These are phyloP conservation scores for Penicillium sp. DNA, from an alignment of 2,329 filamentous ascomycete genomes.

Conservation along the genomic window DNA sequence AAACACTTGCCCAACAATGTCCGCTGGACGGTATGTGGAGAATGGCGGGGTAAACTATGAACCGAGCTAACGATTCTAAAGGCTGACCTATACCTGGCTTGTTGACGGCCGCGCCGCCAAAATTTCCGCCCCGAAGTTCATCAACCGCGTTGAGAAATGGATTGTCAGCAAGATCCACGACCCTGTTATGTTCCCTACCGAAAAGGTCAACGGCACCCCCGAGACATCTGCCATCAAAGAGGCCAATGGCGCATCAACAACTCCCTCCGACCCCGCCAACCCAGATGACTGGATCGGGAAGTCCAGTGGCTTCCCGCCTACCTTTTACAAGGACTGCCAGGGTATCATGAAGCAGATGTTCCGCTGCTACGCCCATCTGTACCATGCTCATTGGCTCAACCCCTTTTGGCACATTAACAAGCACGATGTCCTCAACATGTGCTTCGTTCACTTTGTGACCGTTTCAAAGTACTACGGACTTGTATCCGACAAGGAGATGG, in stretches of 20 bases:
- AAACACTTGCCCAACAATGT: slow-evolving; percentile 84
- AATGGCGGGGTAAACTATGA: slow-evolving; percentile 15
- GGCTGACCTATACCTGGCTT: slow-evolving; percentile 95
- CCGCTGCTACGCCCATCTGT: slow-evolving; percentile 94
- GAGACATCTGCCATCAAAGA: slow-evolving; percentile 57
- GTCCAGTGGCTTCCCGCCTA: slow-evolving; percentile 85
- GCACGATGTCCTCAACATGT: slow-evolving; percentile 74
- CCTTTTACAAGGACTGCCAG: slow-evolving; percentile 87
- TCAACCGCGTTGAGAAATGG: slow-evolving; percentile 95
- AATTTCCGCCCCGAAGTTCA: slow-evolving; percentile 89
- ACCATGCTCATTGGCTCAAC: slow-evolving; percentile 90
- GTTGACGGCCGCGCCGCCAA: slow-evolving; percentile 87
- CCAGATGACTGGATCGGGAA: slow-evolving; percentile 82
- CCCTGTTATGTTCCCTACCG: slow-evolving; percentile 83
- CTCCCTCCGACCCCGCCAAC: slow-evolving; percentile 39
- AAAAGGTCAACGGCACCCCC: slow-evolving; percentile 64
- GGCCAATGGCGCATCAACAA: slow-evolving; percentile 34
- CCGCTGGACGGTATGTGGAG: slow-evolving; percentile 77
- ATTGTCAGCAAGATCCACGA: slow-evolving; percentile 95
- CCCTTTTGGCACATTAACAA: slow-evolving; percentile 79
- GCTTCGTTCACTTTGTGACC: slow-evolving; percentile 80
- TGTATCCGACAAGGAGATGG: slow-evolving; percentile 83
- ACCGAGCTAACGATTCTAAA: slow-evolving; percentile 40
- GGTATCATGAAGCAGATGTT: slow-evolving; percentile 98
- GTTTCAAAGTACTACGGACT: slow-evolving; percentile 79